phyloP scores from a whole-genome alignment of 2,329 filamentous ascomycete genomes.

The Trichoderma lentiforme region DNA sequence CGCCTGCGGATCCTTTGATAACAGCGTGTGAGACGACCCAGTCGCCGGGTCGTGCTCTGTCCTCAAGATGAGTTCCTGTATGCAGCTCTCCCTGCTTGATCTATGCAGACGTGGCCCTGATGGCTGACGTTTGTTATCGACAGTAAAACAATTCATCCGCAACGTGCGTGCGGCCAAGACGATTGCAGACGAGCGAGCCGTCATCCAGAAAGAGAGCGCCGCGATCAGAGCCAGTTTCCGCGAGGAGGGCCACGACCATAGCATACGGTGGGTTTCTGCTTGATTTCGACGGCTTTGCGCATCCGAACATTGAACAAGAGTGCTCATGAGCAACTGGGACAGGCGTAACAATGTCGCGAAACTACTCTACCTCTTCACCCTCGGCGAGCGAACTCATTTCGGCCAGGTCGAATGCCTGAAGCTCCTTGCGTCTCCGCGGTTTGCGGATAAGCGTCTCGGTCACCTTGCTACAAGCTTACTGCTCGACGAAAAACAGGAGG shows the following conservation, averaged over 20 bases:
- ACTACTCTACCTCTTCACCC: slow-evolving; percentile 93
- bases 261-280: slow-evolving; percentile 66
- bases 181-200: slow-evolving; percentile 95
- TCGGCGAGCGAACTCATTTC: slow-evolving; percentile 96
- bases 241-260: slow-evolving; percentile 91
- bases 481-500: slow-evolving; percentile 97
- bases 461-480: slow-evolving; percentile 95
- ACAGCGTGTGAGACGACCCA: slow-evolving; percentile 30
- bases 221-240: slow-evolving; percentile 96
- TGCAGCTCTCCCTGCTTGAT: slow-evolving; percentile 17
- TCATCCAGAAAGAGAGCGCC: slow-evolving; percentile 98
- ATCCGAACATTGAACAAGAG: not conserved
- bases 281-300: slow-evolving; percentile 3
- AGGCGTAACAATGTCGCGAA: slow-evolving; percentile 99
- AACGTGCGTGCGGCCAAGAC: slow-evolving; percentile 98
- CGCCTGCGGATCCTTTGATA: slow-evolving; percentile 22
- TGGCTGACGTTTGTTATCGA: slow-evolving; percentile 17
- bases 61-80: slow-evolving; percentile 41
- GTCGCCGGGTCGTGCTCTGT: slow-evolving; percentile 31
- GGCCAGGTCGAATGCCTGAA: slow-evolving; percentile 99
- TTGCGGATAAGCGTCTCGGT: slow-evolving; percentile 94
- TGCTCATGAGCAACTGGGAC: slow-evolving; percentile 3
- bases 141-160: slow-evolving; percentile 99
- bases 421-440: slow-evolving; percentile 90
- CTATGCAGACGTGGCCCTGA: not conserved